Percentiles rank a stretch among this genome's conserved stretches.
phyloP scores from a whole-genome alignment of 2,329 filamentous ascomycete species.

The Lachnellula occidentalis region DNA sequence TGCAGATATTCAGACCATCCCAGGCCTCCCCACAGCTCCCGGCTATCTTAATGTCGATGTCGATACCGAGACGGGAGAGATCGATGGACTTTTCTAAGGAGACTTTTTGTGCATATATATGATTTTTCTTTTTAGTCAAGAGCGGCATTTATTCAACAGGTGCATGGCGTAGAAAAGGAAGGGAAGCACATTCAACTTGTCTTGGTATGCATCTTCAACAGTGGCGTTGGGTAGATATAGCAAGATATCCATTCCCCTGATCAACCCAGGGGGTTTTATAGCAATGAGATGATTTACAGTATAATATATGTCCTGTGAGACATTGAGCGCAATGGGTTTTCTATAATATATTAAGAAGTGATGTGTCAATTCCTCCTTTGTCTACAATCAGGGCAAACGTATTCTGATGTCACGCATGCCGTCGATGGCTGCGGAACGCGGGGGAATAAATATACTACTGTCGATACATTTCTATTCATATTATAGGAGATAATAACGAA shows the following conservation, averaged over 20 bases:
- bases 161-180: constrained; percentile 20
- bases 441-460: no score
- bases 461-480: no score
- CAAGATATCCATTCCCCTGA: background rate
- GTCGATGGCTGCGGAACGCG: no score
- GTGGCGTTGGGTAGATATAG: constrained; percentile 20
- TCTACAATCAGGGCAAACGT: no score
- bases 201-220: constrained; percentile 24
- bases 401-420: no score
- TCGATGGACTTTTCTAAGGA: constrained; percentile 78
- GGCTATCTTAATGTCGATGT: constrained; percentile 93
- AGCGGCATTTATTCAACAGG: constrained; percentile 1
- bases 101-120: background rate
- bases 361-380: no score
- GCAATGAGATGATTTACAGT: background rate
- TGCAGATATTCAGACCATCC: constrained; percentile 97
- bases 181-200: constrained; percentile 23
- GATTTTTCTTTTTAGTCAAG: background rate
- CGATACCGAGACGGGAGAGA: constrained; percentile 76
- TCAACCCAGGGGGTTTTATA: constrained; percentile 1
- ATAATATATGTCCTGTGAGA: background rate
- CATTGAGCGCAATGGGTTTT: background rate
- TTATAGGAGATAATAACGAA: no score
- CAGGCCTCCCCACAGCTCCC: constrained; percentile 87
- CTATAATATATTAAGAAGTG: background rate